These are phyloP conservation scores for Coemansia reversa DNA, from an alignment of 192 early-diverging fungal species.

Conservation along the genomic window DNA sequence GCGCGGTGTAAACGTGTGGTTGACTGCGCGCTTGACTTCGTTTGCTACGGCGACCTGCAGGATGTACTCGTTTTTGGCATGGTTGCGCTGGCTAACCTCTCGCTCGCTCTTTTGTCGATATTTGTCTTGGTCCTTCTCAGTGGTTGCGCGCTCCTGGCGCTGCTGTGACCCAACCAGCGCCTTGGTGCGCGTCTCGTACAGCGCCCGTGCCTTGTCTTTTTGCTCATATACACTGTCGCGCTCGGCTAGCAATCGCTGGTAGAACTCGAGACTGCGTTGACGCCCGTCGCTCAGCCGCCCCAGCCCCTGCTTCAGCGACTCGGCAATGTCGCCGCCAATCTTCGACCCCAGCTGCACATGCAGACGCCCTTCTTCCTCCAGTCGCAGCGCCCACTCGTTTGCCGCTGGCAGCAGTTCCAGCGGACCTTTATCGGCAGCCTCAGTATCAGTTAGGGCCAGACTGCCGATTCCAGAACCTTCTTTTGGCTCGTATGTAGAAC, in stretches of 20 bases:
- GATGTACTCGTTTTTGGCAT: slow-evolving; percentile 50
- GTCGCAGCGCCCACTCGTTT: slow-evolving; percentile 39
- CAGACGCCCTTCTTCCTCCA: slow-evolving; percentile 47
- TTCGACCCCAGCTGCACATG: slow-evolving; percentile 43
- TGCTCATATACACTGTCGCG: slow-evolving; percentile 35
- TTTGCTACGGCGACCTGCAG: slow-evolving; percentile 44
- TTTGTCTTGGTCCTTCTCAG: slow-evolving; percentile 51
- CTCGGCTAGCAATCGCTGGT: slow-evolving; percentile 41
- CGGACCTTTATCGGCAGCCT: slow-evolving; percentile 17
- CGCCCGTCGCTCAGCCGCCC: slow-evolving; percentile 26
- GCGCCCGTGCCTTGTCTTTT: slow-evolving; percentile 36
- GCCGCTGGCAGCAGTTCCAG: slow-evolving; percentile 40
- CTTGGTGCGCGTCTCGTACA: slow-evolving; percentile 32
- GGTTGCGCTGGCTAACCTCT: slow-evolving; percentile 34
- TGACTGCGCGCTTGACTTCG: slow-evolving; percentile 30
- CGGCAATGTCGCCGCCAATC: slow-evolving; percentile 31
- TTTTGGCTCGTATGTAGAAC: slow-evolving; percentile 11
- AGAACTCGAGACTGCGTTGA: slow-evolving; percentile 28
- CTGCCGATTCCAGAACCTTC: slow-evolving; percentile 15
- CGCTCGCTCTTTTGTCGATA: slow-evolving; percentile 29
- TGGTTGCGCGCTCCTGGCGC: slow-evolving; percentile 42
- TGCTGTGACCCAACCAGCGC: slow-evolving; percentile 33
- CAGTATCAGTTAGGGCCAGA: slow-evolving; percentile 40
- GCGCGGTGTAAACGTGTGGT: slow-evolving; percentile 32
- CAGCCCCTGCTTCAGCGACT: slow-evolving; percentile 26